Conservation (phyloP, 225 moss, liverwort and hornwort species). For the Marchantia polymorpha region DNA sequence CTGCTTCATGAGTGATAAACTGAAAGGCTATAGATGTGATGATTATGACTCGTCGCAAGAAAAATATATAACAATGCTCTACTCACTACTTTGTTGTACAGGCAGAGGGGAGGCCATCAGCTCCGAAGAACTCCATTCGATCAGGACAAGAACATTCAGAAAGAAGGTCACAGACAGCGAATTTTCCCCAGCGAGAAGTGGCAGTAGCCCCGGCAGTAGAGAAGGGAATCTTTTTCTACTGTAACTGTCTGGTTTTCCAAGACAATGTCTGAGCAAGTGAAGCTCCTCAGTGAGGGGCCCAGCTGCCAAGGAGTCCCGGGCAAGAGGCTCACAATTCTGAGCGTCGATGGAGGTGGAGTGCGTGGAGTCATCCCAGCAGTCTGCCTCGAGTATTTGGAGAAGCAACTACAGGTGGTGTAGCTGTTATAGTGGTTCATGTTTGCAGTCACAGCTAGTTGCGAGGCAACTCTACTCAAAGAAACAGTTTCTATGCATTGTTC, state of each 20-base stretch:
- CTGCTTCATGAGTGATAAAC: too few species aligned
- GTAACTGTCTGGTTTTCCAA: neutral
- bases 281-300: neutral
- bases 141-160: neutral
- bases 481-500: neutral
- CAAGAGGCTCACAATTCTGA: slow-evolving; percentile 19
- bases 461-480: neutral
- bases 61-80: too few species aligned
- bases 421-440: neutral
- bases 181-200: neutral
- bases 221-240: neutral
- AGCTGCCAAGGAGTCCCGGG: slow-evolving; percentile 7
- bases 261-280: neutral
- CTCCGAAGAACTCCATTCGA: neutral
- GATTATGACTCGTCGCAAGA: too few species aligned
- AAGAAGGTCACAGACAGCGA: neutral
- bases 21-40: too few species aligned
- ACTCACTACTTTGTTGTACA: neutral
- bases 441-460: neutral
- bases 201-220: neutral
- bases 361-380: slow-evolving; percentile 13
- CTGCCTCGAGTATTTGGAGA: slow-evolving; percentile 12
- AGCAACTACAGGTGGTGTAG: slow-evolving; percentile 11
- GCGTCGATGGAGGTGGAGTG: slow-evolving; percentile 23
- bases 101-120: neutral